Base-by-base conservation (phyloP, 2,329 filamentous ascomycete genomes). In the Aspergillus pseudoterreus region DNA sequence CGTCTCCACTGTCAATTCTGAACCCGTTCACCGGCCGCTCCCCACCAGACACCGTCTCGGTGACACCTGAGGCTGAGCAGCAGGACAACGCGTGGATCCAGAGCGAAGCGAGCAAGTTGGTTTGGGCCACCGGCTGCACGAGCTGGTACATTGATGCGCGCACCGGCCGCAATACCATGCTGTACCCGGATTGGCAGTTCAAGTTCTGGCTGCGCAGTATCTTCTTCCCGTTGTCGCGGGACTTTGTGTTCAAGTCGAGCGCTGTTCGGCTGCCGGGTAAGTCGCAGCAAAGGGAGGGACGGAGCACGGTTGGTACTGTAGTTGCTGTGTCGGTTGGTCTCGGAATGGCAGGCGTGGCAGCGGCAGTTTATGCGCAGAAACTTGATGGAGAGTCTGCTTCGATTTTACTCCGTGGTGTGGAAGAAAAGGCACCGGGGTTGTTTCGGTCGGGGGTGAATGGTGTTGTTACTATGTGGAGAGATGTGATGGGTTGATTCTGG, bases 171-270 rank as follows among this genome's bases (percentile, higher is more conserved):
- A 82, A 81, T 52, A 77, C 75, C 6, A 75, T 76, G 58, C 77
- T 81, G 70, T 81, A 78, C 55, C 78, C 78, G 0, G 75, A 79
- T 44, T 80, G 73, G 69, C 76, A 80, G 59, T 79, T 72, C 50
- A 64, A 68, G 47, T 79, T 73, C 52, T 81, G 77, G 76, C 48
- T 72, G 15, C 60, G 78, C 12, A 79, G 75, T 48, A 57, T 80
- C 1, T 79, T 78, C 48, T 66, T 75, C 38, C 61, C 63, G 1
- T 71, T 55, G 17, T 54, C 62, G 59, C 51, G 55, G 2, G 74
- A 78, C 41, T 72, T 77, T 45, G 24, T 55, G 12, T 50, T 38
- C 11, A 38, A 38, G 35, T 14, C 35, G 15, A 38, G 35, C 12
- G 35, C 35, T n/a, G 35, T 38, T 4, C 14, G 14, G 35, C 15